Evolutionary conservation across 2,329 filamentous ascomycete species (phyloP), one percentile per base, ranked within the genome.

Genomic region (Verticillium longisporum): DNA sequence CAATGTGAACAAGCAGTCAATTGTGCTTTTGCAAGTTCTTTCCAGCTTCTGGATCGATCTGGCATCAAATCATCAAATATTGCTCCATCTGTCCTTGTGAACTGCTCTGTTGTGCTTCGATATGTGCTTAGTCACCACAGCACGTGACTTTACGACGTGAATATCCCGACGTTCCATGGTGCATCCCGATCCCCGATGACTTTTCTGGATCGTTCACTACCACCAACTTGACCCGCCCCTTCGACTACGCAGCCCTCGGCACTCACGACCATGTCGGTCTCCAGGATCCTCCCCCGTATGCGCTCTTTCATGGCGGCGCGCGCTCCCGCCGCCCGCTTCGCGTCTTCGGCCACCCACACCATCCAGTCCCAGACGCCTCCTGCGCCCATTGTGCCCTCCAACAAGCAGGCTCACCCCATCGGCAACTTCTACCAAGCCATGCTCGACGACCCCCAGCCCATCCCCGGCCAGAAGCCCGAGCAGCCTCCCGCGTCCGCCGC

Each of bases 361-460:
- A 70, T 61, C 57, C 67, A 72, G 63, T 67, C 66, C 61, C 65
- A 67, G n/a, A 66, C 65, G 32, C 67, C 68, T 2, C 65, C 68
- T 37, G 63, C 61, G 13, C 69, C 71, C 33, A 66, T 70, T 37
- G 68, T 69, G 61, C 64, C 64, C 38, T 66, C 62, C 33, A 68
- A 70, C 38, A 69, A 77, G 60, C 79, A 82, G 66, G 76, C 73
- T 4, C 65, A 65, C 56, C 83, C 84, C 0, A 74, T 86, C 0
- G 85, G 85, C 1, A 70, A 75, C 41, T 88, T 85, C 74, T 88
- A 88, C 72, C 79, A 85, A 65, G 72, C 75, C n/a, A 79, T 88
- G 31, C 75, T 87, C 55, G 74, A 77, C 57, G 74, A 73, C 4
- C 79, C 80, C 0, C 73, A 75, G 9, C 77, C 77, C 1, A 76